Evolutionary conservation across 2,329 filamentous ascomycete genomes (phyloP).

Genomic region (Colletotrichum sansevieriae): DNA sequence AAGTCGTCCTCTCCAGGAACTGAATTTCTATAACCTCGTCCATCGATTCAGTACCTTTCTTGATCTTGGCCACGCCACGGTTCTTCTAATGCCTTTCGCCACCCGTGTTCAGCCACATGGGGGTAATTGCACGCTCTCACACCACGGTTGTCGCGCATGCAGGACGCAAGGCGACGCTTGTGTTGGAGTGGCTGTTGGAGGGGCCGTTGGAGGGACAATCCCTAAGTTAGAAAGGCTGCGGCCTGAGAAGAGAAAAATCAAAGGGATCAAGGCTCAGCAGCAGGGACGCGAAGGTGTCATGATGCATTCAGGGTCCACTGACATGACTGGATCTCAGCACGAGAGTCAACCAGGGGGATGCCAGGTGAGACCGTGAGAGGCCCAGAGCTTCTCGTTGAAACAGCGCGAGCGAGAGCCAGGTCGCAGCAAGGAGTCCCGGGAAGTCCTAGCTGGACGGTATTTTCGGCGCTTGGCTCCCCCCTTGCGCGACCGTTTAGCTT

Average conservation of each 20-base stretch:
- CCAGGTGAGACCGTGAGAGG: conserved; percentile 23
- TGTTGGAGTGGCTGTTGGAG: conserved; percentile 28
- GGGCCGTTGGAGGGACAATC: conserved; percentile 17
- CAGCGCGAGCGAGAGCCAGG: conserved; percentile 29
- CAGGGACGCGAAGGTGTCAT: conserved; percentile 34
- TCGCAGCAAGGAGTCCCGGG: conserved; percentile 9
- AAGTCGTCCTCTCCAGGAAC: not conserved
- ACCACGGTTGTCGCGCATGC: conserved; percentile 32
- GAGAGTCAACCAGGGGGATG: conserved; percentile 27
- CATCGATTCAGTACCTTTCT: not conserved
- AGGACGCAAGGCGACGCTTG: conserved; percentile 20
- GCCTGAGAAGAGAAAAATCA: conserved; percentile 20
- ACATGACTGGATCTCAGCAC: conserved; percentile 34
- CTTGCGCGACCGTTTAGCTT: conserved; percentile 5
- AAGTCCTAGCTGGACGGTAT: conserved; percentile 16
- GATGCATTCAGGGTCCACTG: conserved; percentile 40
- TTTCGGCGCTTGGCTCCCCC: conserved; percentile 36
- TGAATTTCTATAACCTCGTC: not conserved
- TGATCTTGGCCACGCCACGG: conserved; percentile 16
- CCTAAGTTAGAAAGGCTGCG: conserved; percentile 33
- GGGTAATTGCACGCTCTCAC: too few species aligned
- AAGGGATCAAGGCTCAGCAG: conserved; percentile 9
- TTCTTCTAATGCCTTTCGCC: not conserved
- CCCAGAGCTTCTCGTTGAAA: conserved; percentile 41
- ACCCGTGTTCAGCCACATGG: too few species aligned